These are phyloP conservation scores for Lepiota brunneoincarnata DNA, from an alignment of 768 basidiomycete species.

Conservation along the genomic window DNA sequence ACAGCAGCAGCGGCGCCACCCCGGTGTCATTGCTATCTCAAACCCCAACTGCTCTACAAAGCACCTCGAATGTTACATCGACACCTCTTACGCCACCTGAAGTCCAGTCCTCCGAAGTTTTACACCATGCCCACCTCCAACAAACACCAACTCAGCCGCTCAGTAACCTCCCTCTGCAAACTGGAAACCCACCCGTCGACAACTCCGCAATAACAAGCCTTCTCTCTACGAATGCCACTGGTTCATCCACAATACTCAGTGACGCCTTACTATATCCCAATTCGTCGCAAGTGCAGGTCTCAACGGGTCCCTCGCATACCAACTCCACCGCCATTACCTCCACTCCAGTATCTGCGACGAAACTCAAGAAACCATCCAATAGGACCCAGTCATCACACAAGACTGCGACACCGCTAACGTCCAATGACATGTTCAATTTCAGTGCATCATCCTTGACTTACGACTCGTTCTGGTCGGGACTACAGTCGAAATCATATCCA, in stretches of 20 bases:
- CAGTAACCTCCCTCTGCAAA: not conserved
- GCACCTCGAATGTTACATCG: too few relatives aligned
- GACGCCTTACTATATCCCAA: too few relatives aligned
- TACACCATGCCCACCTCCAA: not conserved
- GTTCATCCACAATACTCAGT: too few relatives aligned
- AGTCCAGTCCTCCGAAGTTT: not conserved
- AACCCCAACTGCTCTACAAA: not conserved
- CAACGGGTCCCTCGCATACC: not conserved
- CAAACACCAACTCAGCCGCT: not conserved
- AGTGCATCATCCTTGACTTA: conserved; percentile 2
- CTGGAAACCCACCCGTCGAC: not conserved
- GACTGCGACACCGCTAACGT: not conserved
- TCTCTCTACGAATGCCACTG: not conserved
- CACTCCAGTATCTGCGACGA: not conserved
- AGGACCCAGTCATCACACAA: not conserved
- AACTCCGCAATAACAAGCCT: not conserved
- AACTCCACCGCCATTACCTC: not conserved
- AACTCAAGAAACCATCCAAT: not conserved
- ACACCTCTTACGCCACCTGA: not conserved
- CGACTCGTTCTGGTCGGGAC: conserved; percentile 11
- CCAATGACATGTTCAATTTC: conserved; percentile 6
- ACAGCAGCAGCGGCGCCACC: not conserved
- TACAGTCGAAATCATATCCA: conserved; percentile 10
- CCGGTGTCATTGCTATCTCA: not conserved
- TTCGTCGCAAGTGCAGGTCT: too few relatives aligned